Conservation (phyloP, 2,329 filamentous ascomycete species). For the Aureobasidium sp. region DNA sequence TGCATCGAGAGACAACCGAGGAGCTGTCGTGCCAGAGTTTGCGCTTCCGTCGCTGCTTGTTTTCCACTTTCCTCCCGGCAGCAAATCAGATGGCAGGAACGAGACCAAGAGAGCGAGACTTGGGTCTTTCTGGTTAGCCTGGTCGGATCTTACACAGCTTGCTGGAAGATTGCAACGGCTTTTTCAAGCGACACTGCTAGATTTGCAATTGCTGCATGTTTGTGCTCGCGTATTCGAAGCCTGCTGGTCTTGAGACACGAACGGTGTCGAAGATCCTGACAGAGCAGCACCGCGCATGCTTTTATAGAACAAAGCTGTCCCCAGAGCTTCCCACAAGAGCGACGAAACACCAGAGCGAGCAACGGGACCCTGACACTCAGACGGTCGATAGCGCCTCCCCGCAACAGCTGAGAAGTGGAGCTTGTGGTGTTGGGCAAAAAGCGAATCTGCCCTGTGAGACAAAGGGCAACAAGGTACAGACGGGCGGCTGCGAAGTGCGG, state of each 20-base stretch:
- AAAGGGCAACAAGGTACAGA: background rate
- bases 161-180: background rate
- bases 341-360: background rate
- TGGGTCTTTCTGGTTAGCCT: background rate
- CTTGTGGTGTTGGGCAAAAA: background rate
- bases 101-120: background rate
- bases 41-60: background rate
- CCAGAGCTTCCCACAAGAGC: background rate
- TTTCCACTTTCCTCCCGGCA: background rate
- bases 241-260: background rate
- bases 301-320: no score
- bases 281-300: background rate
- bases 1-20: background rate
- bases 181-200: background rate
- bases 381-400: background rate
- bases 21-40: background rate
- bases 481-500: background rate
- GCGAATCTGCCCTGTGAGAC: background rate
- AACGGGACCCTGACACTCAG: background rate
- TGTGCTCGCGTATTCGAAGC: background rate
- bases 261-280: background rate
- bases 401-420: conserved; percentile 11
- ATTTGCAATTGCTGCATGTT: background rate
- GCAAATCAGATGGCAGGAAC: background rate
- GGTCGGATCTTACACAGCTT: background rate